These are phyloP conservation scores for Musa balbisiana DNA, from an alignment of 202 grass and related monocot species.

Conservation along the genomic window DNA sequence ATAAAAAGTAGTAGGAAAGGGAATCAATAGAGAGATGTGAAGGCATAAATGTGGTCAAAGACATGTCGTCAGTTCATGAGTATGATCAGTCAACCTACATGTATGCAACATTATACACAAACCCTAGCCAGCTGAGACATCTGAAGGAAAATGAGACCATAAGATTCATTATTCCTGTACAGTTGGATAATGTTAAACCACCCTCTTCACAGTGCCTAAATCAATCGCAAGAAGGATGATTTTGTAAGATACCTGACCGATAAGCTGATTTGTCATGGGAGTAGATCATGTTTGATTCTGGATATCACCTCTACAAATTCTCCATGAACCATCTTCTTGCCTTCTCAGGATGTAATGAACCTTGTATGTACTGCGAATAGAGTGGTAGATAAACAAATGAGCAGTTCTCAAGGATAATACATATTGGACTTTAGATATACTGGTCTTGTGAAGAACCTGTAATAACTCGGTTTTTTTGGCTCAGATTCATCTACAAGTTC, in stretches of 20 bases:
- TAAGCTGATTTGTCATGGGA: neutral
- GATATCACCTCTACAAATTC: conserved; percentile 46
- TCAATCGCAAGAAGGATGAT: neutral
- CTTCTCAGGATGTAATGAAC: conserved; percentile 64
- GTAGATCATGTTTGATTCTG: conserved; percentile 41
- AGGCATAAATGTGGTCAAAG: no score
- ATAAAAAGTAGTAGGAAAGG: no score
- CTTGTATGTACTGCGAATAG: conserved; percentile 63
- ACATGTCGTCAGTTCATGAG: neutral
- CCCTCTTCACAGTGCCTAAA: no score
- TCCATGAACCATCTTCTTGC: conserved; percentile 70
- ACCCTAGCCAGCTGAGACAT: neutral
- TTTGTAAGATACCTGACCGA: neutral
- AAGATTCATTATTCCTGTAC: no score
- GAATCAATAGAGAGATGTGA: no score
- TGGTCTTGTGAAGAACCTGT: conserved; percentile 42
- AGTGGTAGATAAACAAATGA: conserved; percentile 8
- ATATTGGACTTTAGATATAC: neutral
- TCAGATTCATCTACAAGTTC: conserved; percentile 75
- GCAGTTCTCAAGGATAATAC: conserved; percentile 11
- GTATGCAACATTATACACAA: neutral
- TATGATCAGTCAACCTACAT: neutral
- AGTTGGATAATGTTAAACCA: no score
- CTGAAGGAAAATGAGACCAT: neutral
- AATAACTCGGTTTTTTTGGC: conserved; percentile 67